Percentiles rank a stretch among this genome's conserved stretches.
Conservation (phyloP, 768 basidiomycete genomes). For the Boletales sp. region DNA sequence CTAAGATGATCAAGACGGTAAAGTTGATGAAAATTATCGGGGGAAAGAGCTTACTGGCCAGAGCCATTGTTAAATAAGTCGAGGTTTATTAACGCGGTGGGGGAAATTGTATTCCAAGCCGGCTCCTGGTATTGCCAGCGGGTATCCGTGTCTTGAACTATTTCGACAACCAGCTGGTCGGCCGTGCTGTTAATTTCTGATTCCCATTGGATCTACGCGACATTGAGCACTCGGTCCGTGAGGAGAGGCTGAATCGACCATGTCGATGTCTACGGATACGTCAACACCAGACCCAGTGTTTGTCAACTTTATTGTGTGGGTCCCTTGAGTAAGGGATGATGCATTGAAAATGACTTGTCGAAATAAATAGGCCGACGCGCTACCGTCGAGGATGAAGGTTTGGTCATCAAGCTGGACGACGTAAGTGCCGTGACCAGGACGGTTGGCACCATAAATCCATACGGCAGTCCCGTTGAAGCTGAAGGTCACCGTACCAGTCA, state of each 20-base stretch:
- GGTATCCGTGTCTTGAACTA: slow-evolving; percentile 36
- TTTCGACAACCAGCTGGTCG: slow-evolving; percentile 13
- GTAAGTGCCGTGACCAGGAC: slow-evolving; percentile 45
- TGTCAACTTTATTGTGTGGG: slow-evolving; percentile 34
- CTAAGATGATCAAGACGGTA: slow-evolving; percentile 18
- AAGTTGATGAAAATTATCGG: background rate
- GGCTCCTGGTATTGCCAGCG: slow-evolving; percentile 38
- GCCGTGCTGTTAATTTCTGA: slow-evolving; percentile 20
- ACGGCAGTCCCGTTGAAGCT: slow-evolving; percentile 48
- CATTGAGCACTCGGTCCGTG: background rate
- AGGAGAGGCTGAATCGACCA: slow-evolving; percentile 20
- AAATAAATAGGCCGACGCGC: too few species aligned
- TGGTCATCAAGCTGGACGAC: slow-evolving; percentile 39
- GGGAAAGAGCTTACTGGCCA: slow-evolving; percentile 34
- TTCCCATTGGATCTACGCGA: slow-evolving; percentile 27
- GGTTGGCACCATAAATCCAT: slow-evolving; percentile 48
- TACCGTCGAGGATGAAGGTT: slow-evolving; percentile 25
- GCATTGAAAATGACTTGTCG: slow-evolving; percentile 36
- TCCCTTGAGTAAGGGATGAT: slow-evolving; percentile 32
- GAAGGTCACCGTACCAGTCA: slow-evolving; percentile 36
- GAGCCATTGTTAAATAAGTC: slow-evolving; percentile 40
- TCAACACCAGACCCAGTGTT: slow-evolving; percentile 32
- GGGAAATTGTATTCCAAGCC: slow-evolving; percentile 33
- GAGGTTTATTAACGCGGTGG: slow-evolving; percentile 25
- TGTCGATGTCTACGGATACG: slow-evolving; percentile 45